Evolutionary conservation across 2,329 filamentous ascomycete species (phyloP).

Genomic region (Fusarium sp.): DNA sequence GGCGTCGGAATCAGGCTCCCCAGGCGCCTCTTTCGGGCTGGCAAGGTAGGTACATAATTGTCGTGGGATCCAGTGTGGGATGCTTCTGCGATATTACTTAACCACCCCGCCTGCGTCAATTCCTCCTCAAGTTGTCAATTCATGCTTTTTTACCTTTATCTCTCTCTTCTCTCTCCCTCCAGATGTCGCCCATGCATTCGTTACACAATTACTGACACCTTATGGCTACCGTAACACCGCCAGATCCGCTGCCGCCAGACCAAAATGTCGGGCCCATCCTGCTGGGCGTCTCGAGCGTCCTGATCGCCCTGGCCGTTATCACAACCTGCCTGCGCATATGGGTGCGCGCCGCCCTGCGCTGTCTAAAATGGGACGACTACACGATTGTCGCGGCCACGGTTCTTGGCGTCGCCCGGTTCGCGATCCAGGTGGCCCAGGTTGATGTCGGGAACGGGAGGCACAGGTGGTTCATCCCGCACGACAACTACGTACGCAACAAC

Average conservation of each 20-base stretch:
- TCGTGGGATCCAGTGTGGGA: neutral
- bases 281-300: slow-evolving; percentile 51
- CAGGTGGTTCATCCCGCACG: slow-evolving; percentile 51
- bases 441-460: slow-evolving; percentile 58
- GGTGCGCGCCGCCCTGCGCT: slow-evolving; percentile 49
- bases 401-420: slow-evolving; percentile 52
- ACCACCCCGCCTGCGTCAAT: neutral
- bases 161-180: neutral
- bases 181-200: neutral
- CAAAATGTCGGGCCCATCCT: slow-evolving; percentile 53
- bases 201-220: neutral
- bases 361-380: slow-evolving; percentile 57
- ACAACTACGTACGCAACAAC: slow-evolving; percentile 55
- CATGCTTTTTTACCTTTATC: no score
- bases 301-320: slow-evolving; percentile 52
- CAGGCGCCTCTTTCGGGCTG: slow-evolving; percentile 2
- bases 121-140: no score
- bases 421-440: slow-evolving; percentile 53
- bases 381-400: slow-evolving; percentile 51
- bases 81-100: slow-evolving; percentile 1
- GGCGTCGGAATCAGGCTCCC: neutral
- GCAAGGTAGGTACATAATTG: neutral
- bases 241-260: slow-evolving; percentile 54
- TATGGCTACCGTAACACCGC: slow-evolving; percentile 35
- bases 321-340: slow-evolving; percentile 53